These are phyloP conservation scores for Colletotrichum sp. DNA, from an alignment of 2,329 filamentous ascomycete genomes.

Conservation along the genomic window DNA sequence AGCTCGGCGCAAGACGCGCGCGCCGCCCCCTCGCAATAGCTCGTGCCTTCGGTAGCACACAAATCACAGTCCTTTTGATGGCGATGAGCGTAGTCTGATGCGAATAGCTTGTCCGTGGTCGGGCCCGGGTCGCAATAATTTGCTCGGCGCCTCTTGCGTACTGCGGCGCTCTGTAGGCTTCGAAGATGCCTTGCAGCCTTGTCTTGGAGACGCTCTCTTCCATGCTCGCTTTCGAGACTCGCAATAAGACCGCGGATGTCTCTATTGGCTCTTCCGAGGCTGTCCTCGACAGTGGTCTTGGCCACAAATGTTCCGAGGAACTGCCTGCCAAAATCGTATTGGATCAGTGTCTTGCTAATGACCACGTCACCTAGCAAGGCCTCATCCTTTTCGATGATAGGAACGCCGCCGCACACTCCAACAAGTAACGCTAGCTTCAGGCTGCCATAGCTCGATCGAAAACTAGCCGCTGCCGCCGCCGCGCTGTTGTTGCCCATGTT, in stretches of 20 bases:
- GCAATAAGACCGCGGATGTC: slow-evolving; percentile 31
- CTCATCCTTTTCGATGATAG: slow-evolving; percentile 11
- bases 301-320: slow-evolving; percentile 25
- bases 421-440: slow-evolving; percentile 39
- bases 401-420: slow-evolving; percentile 34
- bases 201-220: slow-evolving; percentile 13
- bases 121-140: slow-evolving; percentile 30
- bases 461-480: slow-evolving; percentile 24
- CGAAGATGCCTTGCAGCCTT: not conserved
- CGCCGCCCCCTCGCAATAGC: slow-evolving; percentile 23
- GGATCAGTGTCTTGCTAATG: slow-evolving; percentile 30
- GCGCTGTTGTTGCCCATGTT: slow-evolving; percentile 31
- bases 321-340: slow-evolving; percentile 30
- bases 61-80: slow-evolving; percentile 23
- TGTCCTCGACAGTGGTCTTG: slow-evolving; percentile 29
- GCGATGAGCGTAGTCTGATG: slow-evolving; percentile 33
- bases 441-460: slow-evolving; percentile 35
- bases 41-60: not conserved
- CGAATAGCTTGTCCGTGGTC: slow-evolving; percentile 32
- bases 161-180: not conserved
- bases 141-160: not conserved
- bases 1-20: slow-evolving; percentile 24
- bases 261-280: slow-evolving; percentile 27
- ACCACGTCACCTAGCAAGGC: slow-evolving; percentile 37
- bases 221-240: not conserved